Base-by-base conservation (phyloP, 441 rosid genomes). In the Theobroma grandiflorum region DNA sequence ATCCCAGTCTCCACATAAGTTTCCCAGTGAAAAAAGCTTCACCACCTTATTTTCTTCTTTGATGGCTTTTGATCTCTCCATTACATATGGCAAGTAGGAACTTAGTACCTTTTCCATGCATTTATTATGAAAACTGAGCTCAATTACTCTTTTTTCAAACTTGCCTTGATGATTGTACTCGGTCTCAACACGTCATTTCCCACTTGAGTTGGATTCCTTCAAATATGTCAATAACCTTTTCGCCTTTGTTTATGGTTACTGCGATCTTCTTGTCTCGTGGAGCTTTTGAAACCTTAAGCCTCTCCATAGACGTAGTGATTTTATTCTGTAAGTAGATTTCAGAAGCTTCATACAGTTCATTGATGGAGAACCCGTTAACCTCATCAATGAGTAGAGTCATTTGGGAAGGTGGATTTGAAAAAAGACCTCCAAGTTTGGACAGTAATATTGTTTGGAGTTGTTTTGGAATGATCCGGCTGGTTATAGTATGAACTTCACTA, bases 1-100 rank as follows among this genome's bases (percentile, higher is more conserved):
- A 59, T 64, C 47, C 11, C 7, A 18, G 6, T 14, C 20, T 63
- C 77, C 61, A 35, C 64, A 37, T 14, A 37, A 69, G 70, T 58
- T 35, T 69, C 83, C 86, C 0, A 73, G 22, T 8, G 87, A 67
- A 22, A 76, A 47, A 26, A 86, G 65, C 31, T 83, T 86, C 22
- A 81, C 77, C 47, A 69, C 80, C 22, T 79, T 78, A 38, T 45
- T 82, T 31, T 84, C 78, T 74, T 84, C 81, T 45, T 78, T 76
- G 12, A 79, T 63, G 38, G 73, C 77, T 67, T 82, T 84, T 20
- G 84, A 67, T 74, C 65, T 82, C 53, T 78, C 83, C 49, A 76
- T 8, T n/a, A 84, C 81, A 52, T 63, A 58, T 1, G 81, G 73
- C 26, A 86, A 69, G 61, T 74, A 75, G 26, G 61, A 52, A 20